Evolutionary conservation across 139 green algal genomes (phyloP), one percentile per base, ranked within the genome.

Genomic region (Coelastrella sp.): DNA sequence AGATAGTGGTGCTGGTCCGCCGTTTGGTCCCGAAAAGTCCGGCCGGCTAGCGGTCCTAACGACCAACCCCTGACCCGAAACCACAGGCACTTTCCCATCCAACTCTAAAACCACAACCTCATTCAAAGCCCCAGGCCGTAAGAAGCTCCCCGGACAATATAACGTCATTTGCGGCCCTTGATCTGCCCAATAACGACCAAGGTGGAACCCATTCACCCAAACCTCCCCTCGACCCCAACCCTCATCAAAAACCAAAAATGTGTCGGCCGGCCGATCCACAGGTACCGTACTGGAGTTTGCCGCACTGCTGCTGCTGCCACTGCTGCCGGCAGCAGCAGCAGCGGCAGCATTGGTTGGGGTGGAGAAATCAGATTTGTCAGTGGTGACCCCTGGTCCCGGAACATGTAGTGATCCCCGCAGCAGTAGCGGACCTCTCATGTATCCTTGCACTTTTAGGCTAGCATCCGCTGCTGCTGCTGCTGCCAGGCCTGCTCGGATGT

Each of bases 131-230:
- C 83, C 83, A 14, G 66, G 10, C 54, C 19, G 47, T 73, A 90
- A n/a, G 56, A 66, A 90, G 20, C 57, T 61, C 10, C 73, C 73
- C 4, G 73, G 92, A n/a, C 93, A 65, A 77, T 94, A 96, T 58
- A 94, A 79, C 22, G 94, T 93, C 90, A 94, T 94, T 91, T 96
- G 92, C 0, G 91, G 91, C 10, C 92, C 92, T 64, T 84, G 73
- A 2, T 74, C 71, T 10, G 91, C 73, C 93, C 85, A 93, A 71
- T 92, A 95, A 89, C 93, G 93, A n/a, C 95, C 95, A 66, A 97
- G 80, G 71, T 94, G 94, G 89, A 94, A 91, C 11, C 92, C 94
- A 75, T 96, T 96, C 11, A 96, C 76, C 80, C 91, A 96, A 13
- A 91, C 88, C 54, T 96, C 64, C 10, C 95, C 95, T 80, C 94